These are phyloP conservation scores for Bothriochloa decipiens DNA, from an alignment of 176 grass and related monocot species.

Conservation along the genomic window DNA sequence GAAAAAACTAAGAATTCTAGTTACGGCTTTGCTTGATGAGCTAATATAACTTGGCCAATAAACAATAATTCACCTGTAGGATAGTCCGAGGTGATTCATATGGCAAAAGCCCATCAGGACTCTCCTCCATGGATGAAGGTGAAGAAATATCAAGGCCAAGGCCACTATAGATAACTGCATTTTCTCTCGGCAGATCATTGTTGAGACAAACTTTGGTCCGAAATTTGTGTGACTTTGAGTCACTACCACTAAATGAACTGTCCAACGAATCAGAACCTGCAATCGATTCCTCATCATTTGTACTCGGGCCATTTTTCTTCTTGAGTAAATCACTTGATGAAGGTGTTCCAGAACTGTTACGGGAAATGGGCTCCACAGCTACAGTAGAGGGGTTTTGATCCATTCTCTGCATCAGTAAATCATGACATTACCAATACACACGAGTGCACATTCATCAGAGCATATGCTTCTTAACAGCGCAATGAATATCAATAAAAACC, in stretches of 20 bases:
- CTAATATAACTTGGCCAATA: slow-evolving; percentile 21
- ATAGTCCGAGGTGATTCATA: slow-evolving; percentile 79
- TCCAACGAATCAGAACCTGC: slow-evolving; percentile 43
- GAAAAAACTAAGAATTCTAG: slow-evolving; percentile 16
- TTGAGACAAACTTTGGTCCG: slow-evolving; percentile 66
- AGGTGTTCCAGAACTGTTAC: slow-evolving; percentile 42
- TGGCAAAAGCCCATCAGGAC: slow-evolving; percentile 52
- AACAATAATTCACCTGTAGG: slow-evolving; percentile 61
- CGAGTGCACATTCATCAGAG: slow-evolving; percentile 19
- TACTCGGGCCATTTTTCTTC: slow-evolving; percentile 43
- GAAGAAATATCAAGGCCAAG: slow-evolving; percentile 78
- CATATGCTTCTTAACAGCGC: slow-evolving; percentile 18
- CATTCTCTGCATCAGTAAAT: slow-evolving; percentile 54
- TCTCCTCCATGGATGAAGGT: slow-evolving; percentile 67
- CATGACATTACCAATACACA: slow-evolving; percentile 32
- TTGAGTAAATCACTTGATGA: slow-evolving; percentile 50
- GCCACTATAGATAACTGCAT: slow-evolving; percentile 67
- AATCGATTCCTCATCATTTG: slow-evolving; percentile 36
- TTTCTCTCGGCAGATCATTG: slow-evolving; percentile 54
- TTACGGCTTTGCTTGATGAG: neutral
- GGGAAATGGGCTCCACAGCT: slow-evolving; percentile 47
- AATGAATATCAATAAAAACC: slow-evolving; percentile 48
- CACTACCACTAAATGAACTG: slow-evolving; percentile 46
- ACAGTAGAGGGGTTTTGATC: slow-evolving; percentile 48
- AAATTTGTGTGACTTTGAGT: slow-evolving; percentile 73